phyloP scores from a whole-genome alignment of 345 rosid genomes.

The Fremontodendron californicum region DNA sequence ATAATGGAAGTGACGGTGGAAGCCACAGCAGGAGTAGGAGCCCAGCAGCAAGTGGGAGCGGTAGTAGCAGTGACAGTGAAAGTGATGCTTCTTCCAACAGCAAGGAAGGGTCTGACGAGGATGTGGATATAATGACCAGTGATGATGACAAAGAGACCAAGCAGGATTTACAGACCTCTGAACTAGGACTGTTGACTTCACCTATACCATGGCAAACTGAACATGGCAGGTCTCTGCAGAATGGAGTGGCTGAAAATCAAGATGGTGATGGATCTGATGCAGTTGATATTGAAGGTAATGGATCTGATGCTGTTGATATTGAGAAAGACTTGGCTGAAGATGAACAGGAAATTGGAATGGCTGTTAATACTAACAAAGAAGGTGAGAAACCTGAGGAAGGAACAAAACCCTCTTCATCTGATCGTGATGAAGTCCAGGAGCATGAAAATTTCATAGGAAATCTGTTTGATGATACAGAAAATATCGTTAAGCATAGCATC shows the following conservation, averaged over 20 bases:
- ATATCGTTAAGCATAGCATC: conserved; percentile 33
- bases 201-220: conserved; percentile 28
- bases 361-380: conserved; percentile 24
- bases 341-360: conserved; percentile 51
- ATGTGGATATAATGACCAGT: conserved; percentile 84
- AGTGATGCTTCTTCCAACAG: conserved; percentile 85
- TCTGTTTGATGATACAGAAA: conserved; percentile 72
- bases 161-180: conserved; percentile 41
- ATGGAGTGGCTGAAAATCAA: conserved; percentile 41
- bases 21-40: conserved; percentile 52
- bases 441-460: conserved; percentile 68
- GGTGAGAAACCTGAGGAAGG: conserved; percentile 30
- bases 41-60: conserved; percentile 56
- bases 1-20: conserved; percentile 60
- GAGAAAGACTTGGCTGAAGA: conserved; percentile 46
- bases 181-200: conserved; percentile 28
- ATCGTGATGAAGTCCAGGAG: conserved; percentile 42
- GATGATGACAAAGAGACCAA: conserved; percentile 69
- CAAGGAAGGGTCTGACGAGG: conserved; percentile 87
- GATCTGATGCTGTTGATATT: conserved; percentile 31
- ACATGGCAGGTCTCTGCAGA: conserved; percentile 26
- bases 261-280: conserved; percentile 41
- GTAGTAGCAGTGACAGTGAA: conserved; percentile 90
- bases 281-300: conserved; percentile 42
- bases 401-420: conserved; percentile 29